phyloP scores from a whole-genome alignment of 1,284 basidiomycete species.

The Ganoderma lucidum region DNA sequence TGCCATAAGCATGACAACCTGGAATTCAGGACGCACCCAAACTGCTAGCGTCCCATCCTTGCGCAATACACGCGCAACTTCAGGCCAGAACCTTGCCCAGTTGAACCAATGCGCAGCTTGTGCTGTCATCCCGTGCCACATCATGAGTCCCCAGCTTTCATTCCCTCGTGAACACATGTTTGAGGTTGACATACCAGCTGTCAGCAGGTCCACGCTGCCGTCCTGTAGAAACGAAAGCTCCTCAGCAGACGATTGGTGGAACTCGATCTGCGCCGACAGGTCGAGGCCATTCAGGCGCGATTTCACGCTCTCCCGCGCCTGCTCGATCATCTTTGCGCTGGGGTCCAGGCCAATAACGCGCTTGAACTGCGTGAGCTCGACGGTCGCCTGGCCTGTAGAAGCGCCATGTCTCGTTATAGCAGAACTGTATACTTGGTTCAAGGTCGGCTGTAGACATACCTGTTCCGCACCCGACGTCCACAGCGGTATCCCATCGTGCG shows the following conservation, averaged over 20 bases:
- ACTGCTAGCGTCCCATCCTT: slow-evolving; percentile 78
- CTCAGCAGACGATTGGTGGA: slow-evolving; percentile 64
- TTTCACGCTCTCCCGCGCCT: slow-evolving; percentile 56
- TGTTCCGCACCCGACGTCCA: slow-evolving; percentile 88
- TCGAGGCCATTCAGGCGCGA: slow-evolving; percentile 26
- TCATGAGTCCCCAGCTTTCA: background rate
- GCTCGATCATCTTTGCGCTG: slow-evolving; percentile 74
- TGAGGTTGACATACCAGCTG: slow-evolving; percentile 62
- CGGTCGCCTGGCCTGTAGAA: slow-evolving; percentile 69
- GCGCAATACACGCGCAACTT: slow-evolving; percentile 69
- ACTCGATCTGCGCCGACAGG: slow-evolving; percentile 47
- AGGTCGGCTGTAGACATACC: slow-evolving; percentile 50
- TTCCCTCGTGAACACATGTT: background rate
- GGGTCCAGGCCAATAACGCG: slow-evolving; percentile 80
- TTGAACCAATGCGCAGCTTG: slow-evolving; percentile 93
- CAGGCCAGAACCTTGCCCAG: slow-evolving; percentile 75
- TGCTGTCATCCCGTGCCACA: slow-evolving; percentile 48
- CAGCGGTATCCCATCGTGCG: slow-evolving; percentile 61
- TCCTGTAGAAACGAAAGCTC: slow-evolving; percentile 60
- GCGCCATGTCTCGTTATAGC: background rate
- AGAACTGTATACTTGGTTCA: background rate
- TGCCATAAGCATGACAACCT: background rate
- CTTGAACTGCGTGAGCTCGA: slow-evolving; percentile 67
- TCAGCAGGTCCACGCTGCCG: slow-evolving; percentile 75
- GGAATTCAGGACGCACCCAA: slow-evolving; percentile 61